Percentiles rank a stretch among this genome's conserved stretches.
Evolutionary conservation across 345 rosid genomes (phyloP).

Genomic region (Gossypioides kirkii): DNA sequence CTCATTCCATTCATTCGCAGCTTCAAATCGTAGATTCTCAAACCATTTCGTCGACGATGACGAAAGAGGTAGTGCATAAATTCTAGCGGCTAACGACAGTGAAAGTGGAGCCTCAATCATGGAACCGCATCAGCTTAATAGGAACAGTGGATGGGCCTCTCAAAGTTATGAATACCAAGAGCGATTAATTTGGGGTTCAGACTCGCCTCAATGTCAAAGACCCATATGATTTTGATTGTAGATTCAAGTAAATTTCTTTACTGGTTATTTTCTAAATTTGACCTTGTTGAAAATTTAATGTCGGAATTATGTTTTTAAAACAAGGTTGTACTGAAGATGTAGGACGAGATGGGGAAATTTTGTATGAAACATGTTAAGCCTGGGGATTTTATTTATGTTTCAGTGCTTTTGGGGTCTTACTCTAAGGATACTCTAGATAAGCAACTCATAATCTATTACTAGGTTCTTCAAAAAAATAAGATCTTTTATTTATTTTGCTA

Average conservation of each 20-base stretch:
- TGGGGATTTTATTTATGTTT: constrained; percentile 56
- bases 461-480: constrained; percentile 31
- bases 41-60: constrained; percentile 28
- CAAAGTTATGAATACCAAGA: constrained; percentile 7
- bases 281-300: background rate
- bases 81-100: constrained; percentile 52
- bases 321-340: constrained; percentile 50
- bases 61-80: constrained; percentile 35
- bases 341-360: constrained; percentile 39
- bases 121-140: constrained; percentile 50
- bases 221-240: constrained; percentile 23
- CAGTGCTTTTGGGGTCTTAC: constrained; percentile 41
- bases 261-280: background rate
- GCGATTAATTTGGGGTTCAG: constrained; percentile 32
- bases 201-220: constrained; percentile 37
- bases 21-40: constrained; percentile 22
- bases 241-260: constrained; percentile 42
- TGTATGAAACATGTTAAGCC: constrained; percentile 49
- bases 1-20: constrained; percentile 18
- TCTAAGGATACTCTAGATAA: constrained; percentile 22
- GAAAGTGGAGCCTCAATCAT: constrained; percentile 20
- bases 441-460: constrained; percentile 18
- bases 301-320: background rate
- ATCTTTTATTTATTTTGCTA: background rate
- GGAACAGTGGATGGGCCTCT: constrained; percentile 46